These are phyloP conservation scores for Ascobolus immersus DNA, from an alignment of 495 filamentous ascomycete species.

Conservation along the genomic window DNA sequence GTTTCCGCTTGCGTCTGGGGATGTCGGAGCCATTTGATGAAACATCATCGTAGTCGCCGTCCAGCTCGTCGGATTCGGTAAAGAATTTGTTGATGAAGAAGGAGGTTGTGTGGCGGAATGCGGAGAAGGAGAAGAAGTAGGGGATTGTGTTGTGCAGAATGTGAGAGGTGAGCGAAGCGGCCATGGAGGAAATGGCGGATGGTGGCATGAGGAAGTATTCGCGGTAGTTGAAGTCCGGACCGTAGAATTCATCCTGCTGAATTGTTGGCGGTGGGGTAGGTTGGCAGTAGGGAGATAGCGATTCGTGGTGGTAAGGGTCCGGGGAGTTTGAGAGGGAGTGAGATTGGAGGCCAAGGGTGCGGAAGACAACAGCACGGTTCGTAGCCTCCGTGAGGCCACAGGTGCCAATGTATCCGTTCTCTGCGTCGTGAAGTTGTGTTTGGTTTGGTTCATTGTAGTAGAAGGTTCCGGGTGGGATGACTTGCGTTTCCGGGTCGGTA, in stretches of 20 bases:
- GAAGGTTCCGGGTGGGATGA: no score
- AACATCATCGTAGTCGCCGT: no score
- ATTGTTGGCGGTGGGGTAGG: no score
- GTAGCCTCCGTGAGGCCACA: not conserved
- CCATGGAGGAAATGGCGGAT: not conserved
- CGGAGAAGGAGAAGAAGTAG: not conserved
- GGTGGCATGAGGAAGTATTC: not conserved
- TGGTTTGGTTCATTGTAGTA: not conserved
- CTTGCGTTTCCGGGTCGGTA: not conserved
- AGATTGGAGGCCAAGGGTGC: not conserved
- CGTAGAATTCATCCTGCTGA: not conserved
- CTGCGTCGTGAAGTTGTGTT: not conserved
- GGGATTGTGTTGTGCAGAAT: not conserved
- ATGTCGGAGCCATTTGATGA: no score
- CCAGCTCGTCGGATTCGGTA: no score
- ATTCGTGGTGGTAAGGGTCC: no score
- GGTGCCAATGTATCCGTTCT: not conserved
- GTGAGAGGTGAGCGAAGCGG: not conserved
- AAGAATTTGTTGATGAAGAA: not conserved
- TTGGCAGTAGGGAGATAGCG: no score
- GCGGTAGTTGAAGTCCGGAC: not conserved
- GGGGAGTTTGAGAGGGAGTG: no score
- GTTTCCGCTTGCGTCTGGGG: no score
- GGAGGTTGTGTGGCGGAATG: not conserved
- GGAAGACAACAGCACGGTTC: not conserved